Base-by-base conservation (phyloP, 441 rosid species). In the Syzygium syzygioides region DNA sequence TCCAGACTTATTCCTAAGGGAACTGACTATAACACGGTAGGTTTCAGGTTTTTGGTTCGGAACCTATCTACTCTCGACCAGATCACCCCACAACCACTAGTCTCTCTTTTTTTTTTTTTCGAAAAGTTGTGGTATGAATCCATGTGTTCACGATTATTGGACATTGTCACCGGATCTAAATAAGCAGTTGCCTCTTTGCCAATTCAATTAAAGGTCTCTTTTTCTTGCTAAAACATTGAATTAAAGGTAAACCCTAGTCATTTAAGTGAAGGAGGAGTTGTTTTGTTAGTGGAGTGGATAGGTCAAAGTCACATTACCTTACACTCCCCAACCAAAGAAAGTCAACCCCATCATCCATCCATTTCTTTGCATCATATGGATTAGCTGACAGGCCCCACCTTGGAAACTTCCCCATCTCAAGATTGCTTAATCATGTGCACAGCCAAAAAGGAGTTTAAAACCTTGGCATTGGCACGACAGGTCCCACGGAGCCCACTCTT, bases 1-100 rank as follows among this genome's bases (percentile, higher is more conserved):
- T 45, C 2, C 0, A 20, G 0, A 2, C 0, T 6, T 0, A 7
- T 11, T 14, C 48, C 17, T 71, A 11, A 23, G 14, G n/a, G 9
- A 37, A 37, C 26, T 26, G 4, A 71, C 26, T 23, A 71, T 71
- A 1, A 6, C 17, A 71, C 12, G 2, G 4, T 19, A 37, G 14
- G 15, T 37, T 71, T 3, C 14, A 0, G 14, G 6, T 37, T 37
- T 71, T 71, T 41, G 3, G 7, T 20, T 13, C 0, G 3, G 20
- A 71, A 5, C 14, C 0, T 37, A 7, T 20, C 48, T 4, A 20
- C 2, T 37, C 17, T 37, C 28, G 7, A 1, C 0, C 2, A 37
- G 4, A 71, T 71, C n/a, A 23, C 14, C 79, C 20, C 79, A 34
- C 1, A 2, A 2, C 2, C n/a, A 37, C 25, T 71, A 34, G 28